Percentiles rank a stretch among this genome's conserved stretches.
Evolutionary conservation across 192 early-diverging fungal genomes (phyloP).

Genomic region (Mortierella hygrophila): DNA sequence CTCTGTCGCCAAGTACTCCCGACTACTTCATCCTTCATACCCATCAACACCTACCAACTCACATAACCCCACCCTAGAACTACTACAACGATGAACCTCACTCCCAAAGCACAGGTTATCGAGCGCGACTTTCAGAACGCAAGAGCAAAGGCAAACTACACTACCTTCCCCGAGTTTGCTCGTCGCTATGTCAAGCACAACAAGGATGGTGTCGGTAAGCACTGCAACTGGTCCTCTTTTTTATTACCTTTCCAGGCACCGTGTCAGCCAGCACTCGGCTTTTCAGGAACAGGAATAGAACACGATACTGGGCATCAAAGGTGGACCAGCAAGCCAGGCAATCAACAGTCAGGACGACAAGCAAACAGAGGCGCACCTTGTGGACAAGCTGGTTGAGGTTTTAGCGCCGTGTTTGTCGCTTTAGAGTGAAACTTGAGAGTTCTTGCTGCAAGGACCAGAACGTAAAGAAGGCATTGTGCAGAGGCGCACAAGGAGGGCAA

Average conservation of each 20-base stretch:
- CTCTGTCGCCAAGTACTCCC: background rate
- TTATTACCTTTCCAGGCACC: background rate
- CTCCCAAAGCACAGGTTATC: slow-evolving; percentile 27
- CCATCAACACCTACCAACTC: background rate
- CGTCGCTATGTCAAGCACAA: slow-evolving; percentile 40
- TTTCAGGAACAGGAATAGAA: background rate
- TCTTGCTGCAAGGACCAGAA: background rate
- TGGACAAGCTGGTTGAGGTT: background rate
- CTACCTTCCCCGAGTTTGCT: slow-evolving; percentile 26
- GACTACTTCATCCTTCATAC: background rate
- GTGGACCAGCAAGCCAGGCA: background rate
- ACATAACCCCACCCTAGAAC: background rate
- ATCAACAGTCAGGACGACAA: background rate
- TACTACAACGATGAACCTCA: slow-evolving; percentile 21
- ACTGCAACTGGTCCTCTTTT: background rate
- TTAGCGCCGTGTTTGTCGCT: slow-evolving; percentile 8
- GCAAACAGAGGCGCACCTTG: background rate
- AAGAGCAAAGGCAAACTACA: slow-evolving; percentile 30
- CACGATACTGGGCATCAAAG: background rate
- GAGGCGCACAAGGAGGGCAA: background rate
- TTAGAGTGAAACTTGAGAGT: slow-evolving; percentile 15
- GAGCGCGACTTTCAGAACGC: slow-evolving; percentile 34
- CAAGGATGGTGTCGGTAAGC: slow-evolving; percentile 32
- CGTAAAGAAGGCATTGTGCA: background rate
- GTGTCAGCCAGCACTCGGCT: background rate